Evolutionary conservation across 192 early-diverging fungal genomes (phyloP).

Genomic region (Gigaspora rosea): DNA sequence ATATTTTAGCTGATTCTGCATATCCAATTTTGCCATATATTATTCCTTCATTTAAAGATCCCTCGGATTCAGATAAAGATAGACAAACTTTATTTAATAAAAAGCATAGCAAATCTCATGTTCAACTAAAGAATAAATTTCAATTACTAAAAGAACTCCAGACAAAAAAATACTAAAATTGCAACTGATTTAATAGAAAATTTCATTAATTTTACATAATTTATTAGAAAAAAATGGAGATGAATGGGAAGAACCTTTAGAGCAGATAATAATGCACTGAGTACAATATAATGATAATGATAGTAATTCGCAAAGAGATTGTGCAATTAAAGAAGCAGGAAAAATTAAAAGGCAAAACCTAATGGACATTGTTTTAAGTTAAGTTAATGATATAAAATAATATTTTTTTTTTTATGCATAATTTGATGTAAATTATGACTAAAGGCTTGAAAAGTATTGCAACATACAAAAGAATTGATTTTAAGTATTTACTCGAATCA

Average conservation of each 20-base stretch:
- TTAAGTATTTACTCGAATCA: no score
- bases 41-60: background rate
- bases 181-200: background rate
- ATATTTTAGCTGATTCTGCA: background rate
- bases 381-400: background rate
- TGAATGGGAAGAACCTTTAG: background rate
- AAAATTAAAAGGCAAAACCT: background rate
- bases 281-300: background rate
- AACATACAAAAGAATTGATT: no score
- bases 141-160: background rate
- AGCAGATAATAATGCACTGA: background rate
- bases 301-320: no score
- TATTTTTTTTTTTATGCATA: no score
- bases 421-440: no score
- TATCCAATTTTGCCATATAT: background rate
- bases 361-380: background rate
- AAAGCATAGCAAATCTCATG: background rate
- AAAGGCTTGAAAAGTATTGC: no score
- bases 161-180: background rate
- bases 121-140: background rate
- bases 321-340: background rate
- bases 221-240: background rate
- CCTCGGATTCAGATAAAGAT: background rate
- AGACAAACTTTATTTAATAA: background rate
- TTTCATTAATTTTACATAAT: background rate